These are phyloP conservation scores for Colletotrichum shisoi DNA, from an alignment of 2,329 filamentous ascomycete genomes.

Conservation along the genomic window DNA sequence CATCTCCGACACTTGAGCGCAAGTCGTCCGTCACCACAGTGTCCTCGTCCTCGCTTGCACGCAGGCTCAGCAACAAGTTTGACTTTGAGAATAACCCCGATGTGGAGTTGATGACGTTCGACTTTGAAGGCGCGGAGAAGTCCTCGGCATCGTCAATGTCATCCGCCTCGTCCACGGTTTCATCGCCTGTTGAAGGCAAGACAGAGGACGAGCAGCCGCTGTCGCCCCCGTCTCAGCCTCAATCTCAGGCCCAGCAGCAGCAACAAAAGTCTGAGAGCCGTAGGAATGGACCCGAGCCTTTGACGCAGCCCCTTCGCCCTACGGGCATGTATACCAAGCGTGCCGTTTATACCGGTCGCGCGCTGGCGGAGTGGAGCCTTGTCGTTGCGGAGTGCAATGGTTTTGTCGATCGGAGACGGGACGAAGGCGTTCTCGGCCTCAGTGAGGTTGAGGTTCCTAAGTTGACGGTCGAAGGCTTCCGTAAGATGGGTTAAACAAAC, in stretches of 20 bases:
- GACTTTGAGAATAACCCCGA: slow-evolving; percentile 34
- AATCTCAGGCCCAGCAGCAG: slow-evolving; percentile 33
- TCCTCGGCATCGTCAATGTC: slow-evolving; percentile 32
- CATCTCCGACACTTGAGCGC: slow-evolving; percentile 45
- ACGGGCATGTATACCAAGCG: slow-evolving; percentile 55
- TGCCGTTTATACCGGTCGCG: slow-evolving; percentile 72
- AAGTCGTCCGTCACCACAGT: slow-evolving; percentile 39
- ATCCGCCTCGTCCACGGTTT: slow-evolving; percentile 25
- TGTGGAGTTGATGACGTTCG: slow-evolving; percentile 32
- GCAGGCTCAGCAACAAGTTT: slow-evolving; percentile 38
- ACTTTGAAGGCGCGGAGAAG: slow-evolving; percentile 30
- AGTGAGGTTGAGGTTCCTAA: slow-evolving; percentile 69
- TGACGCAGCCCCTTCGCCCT: slow-evolving; percentile 58
- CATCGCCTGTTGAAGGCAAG: slow-evolving; percentile 28
- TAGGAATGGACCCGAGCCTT: slow-evolving; percentile 43
- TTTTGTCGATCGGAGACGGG: slow-evolving; percentile 78
- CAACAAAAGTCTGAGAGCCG: slow-evolving; percentile 37
- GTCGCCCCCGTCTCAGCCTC: slow-evolving; percentile 40
- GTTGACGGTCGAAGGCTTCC: slow-evolving; percentile 54
- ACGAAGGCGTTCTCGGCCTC: slow-evolving; percentile 73
- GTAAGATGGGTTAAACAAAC: slow-evolving; percentile 40
- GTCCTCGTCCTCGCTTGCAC: slow-evolving; percentile 31
- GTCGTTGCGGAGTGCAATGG: slow-evolving; percentile 81
- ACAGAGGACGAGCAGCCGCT: slow-evolving; percentile 42
- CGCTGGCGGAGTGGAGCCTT: slow-evolving; percentile 79